Evolutionary conservation across 805 yeast genomes (phyloP).

Genomic region (Cyberlindnera subsufficiens): DNA sequence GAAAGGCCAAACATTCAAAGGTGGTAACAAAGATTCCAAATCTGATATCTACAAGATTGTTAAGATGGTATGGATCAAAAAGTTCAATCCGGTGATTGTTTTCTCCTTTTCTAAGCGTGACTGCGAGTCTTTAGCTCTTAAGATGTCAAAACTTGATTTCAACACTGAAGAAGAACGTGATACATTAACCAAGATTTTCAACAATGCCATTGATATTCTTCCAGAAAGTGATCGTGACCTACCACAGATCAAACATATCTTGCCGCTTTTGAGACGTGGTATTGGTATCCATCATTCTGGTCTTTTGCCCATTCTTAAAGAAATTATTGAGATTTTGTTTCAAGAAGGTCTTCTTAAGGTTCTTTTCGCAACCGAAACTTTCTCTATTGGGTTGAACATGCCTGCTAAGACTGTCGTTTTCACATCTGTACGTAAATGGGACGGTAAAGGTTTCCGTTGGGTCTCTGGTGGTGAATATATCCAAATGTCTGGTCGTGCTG

Average conservation of each 20-base stretch:
- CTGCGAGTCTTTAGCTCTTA: conserved; percentile 89
- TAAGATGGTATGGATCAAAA: conserved; percentile 95
- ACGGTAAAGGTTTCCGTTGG: conserved; percentile 97
- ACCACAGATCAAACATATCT: conserved; percentile 89
- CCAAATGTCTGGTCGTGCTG: conserved; percentile 99
- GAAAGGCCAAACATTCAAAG: conserved; percentile 78
- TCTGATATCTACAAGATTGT: conserved; percentile 95
- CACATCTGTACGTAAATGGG: conserved; percentile 97
- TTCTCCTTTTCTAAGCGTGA: conserved; percentile 97
- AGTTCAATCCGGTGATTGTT: conserved; percentile 96
- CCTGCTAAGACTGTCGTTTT: conserved; percentile 99
- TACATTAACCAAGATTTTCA: conserved; percentile 82
- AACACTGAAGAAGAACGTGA: conserved; percentile 92
- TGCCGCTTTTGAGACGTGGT: conserved; percentile 88
- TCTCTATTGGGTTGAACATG: conserved; percentile 97
- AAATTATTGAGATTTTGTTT: conserved; percentile 90
- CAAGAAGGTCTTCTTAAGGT: conserved; percentile 96
- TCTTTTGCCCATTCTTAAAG: conserved; percentile 84
- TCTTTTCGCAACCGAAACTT: conserved; percentile 95
- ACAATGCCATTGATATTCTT: conserved; percentile 79
- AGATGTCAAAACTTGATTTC: conserved; percentile 93
- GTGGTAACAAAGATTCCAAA: conserved; percentile 68
- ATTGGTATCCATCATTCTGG: conserved; percentile 99
- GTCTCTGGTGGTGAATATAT: conserved; percentile 99
- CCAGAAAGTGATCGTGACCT: conserved; percentile 89